A percentile compares a stretch with the other conserved stretches of the same genome.
phyloP scores from a whole-genome alignment of 345 rosid species.

The Hevea brasiliensis region DNA sequence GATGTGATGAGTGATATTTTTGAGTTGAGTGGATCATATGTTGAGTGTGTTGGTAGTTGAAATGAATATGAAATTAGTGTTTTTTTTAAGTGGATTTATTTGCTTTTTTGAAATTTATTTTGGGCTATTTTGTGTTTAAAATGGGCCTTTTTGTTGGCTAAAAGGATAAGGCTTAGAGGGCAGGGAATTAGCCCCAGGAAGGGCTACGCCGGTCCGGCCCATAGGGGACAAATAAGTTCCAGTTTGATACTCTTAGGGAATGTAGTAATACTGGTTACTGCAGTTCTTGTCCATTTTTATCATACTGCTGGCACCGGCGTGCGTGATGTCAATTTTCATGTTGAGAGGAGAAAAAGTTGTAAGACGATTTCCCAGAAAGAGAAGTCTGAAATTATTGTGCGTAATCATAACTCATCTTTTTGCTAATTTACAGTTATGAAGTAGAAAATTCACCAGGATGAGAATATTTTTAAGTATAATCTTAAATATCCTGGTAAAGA shows the following conservation, averaged over 20 bases:
- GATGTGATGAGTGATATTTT: no score
- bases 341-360: neutral
- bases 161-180: no score
- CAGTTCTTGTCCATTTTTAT: neutral
- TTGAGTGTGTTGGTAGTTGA: no score
- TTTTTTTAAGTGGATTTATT: no score
- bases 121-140: no score
- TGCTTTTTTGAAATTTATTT: no score
- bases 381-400: neutral
- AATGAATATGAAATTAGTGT: no score
- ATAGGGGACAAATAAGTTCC: no score
- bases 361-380: slow-evolving; percentile 1
- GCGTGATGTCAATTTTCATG: neutral
- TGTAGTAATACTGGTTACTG: neutral
- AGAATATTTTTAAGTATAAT: neutral
- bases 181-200: no score
- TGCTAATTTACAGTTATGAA: neutral
- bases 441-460: neutral
- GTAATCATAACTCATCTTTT: neutral
- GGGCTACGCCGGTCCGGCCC: no score
- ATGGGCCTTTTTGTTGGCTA: no score
- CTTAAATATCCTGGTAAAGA: neutral
- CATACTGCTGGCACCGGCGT: neutral
- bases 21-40: no score
- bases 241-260: neutral